Evolutionary conservation across 1,284 basidiomycete genomes (phyloP), one percentile per base, ranked within the genome.

Genomic region (Inonotus hispidus): DNA sequence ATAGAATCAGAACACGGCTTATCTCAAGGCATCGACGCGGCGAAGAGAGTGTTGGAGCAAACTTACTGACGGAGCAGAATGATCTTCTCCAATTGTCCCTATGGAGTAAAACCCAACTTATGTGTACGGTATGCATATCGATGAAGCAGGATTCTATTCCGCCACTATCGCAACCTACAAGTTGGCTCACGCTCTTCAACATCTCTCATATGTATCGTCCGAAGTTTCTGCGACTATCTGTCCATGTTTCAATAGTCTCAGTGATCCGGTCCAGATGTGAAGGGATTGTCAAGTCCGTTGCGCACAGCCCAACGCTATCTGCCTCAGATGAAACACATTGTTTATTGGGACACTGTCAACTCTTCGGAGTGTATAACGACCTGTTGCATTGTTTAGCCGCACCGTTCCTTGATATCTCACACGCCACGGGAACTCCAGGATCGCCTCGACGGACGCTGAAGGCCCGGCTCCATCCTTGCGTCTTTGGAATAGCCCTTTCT

Each of bases 1-100:
- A 38, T 39, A 53, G 35, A 53, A 35, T 52, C 46, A 69, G 73
- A 76, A 62, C 77, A 79, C 64, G 79, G 76, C 0, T 76, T 79
- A 61, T 69, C 70, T 58, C 77, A 81, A 66, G 79, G 79, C 21
- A 67, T 76, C 41, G 66, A 64, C 47, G 66, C 65, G 6, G 71
- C 71, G 10, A 65, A 56, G 53, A 52, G n/a, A 4, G 65, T 65
- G 29, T 64, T 69, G 11, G n/a, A 39, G 43, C 58, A 56, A 43
- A n/a, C 25, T 8, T 63, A 63, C 49, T 60, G 39, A 59, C 49
- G 46, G 46, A 10, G 14, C 10, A 16, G 16, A 27, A 35, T 35
- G 27, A 52, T 32, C 3, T 50, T 10, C 1, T 8, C 3, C 25
- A 29, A 23, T 32, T 23, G 16, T 35, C 35, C 50, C 50, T 52